phyloP scores from a whole-genome alignment of 2,329 filamentous ascomycete species.

The Xylaria arbuscula region DNA sequence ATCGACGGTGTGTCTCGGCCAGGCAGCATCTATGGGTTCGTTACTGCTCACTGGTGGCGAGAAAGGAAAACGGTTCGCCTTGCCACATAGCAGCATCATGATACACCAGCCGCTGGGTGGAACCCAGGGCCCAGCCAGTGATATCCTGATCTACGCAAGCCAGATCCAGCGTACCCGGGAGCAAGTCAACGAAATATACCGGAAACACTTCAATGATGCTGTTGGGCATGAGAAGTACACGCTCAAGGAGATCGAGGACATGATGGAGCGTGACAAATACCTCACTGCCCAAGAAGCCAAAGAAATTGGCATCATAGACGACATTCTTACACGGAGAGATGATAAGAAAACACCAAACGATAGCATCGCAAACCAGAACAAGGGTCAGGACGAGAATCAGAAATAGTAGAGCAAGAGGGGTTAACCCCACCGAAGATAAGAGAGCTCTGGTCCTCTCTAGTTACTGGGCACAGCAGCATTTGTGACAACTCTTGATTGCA shows the following conservation, averaged over 20 bases:
- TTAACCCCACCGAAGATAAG: not conserved
- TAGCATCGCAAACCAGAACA: constrained; percentile 1
- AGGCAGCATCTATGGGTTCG: constrained; percentile 94
- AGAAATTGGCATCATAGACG: constrained; percentile 91
- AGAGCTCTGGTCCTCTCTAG: constrained; percentile 6
- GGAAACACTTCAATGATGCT: constrained; percentile 82
- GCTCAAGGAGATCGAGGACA: constrained; percentile 85
- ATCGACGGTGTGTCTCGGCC: constrained; percentile 93
- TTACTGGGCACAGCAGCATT: constrained; percentile 1
- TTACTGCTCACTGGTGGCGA: constrained; percentile 88
- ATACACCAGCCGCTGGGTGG: constrained; percentile 92
- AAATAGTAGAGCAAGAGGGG: constrained; percentile 10
- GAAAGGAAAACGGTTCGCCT: constrained; percentile 83
- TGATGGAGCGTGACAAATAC: constrained; percentile 98
- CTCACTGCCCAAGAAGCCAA: constrained; percentile 88
- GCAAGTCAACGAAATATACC: constrained; percentile 91
- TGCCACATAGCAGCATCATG: constrained; percentile 97
- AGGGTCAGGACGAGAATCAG: constrained; percentile 14
- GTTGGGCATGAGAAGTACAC: constrained; percentile 80
- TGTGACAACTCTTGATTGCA: constrained; percentile 6
- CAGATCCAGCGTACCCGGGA: constrained; percentile 90
- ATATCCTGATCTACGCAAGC: constrained; percentile 97
- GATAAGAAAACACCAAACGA: constrained; percentile 49
- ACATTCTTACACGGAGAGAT: constrained; percentile 78
- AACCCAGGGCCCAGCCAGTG: constrained; percentile 72